Base-by-base conservation (phyloP, 1,284 basidiomycete genomes). In the Ustilago bromivora region DNA sequence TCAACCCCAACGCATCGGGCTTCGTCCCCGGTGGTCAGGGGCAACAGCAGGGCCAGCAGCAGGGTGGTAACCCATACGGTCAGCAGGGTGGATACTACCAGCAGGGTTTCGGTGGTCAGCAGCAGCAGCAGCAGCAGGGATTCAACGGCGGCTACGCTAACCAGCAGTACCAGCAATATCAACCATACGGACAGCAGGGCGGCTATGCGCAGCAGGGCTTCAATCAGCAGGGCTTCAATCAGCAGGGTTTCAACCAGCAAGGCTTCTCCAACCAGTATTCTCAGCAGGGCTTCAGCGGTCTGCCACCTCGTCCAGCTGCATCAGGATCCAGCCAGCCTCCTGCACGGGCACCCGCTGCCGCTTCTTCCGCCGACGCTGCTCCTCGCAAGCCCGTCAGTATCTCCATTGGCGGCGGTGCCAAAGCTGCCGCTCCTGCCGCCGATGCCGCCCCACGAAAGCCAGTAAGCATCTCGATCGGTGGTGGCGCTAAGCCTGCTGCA, bases 1-100 rank as follows among this genome's bases (percentile, higher is more conserved):
- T 85, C 76, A 85, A 85, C 74, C 84, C 84, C 51, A 66, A 78
- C 57, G 83, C 84, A 36, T 67, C 66, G 40, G 84, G 83, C 70
- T 86, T 86, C 57, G 77, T 81, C 46, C 84, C 84, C 41, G 79
- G 77, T 11, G 66, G 66, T 17, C 61, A 63, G 56, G 71, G 67
- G 55, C 69, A 71, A 61, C 76, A 78, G 57, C 75, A 68, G 15
- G 75, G 78, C 57, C 75, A 79, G 56, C 77, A 74, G 57, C 74
- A 81, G 52, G 60, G 56, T 15, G 66, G 63, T 17, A 38, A 57
- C 40, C 67, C 63, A 32, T 68, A 79, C 46, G 69, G 61, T 19
- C 80, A 80, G 65, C 67, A 70, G 51, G 66, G 62, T 31, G 74
- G 66, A 34, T 74, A 77, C 69, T 77, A 79, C 61, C 76, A 78